Evolutionary conservation across 23 red algal species (phyloP).

Genomic region (Gracilaria domingensis): DNA sequence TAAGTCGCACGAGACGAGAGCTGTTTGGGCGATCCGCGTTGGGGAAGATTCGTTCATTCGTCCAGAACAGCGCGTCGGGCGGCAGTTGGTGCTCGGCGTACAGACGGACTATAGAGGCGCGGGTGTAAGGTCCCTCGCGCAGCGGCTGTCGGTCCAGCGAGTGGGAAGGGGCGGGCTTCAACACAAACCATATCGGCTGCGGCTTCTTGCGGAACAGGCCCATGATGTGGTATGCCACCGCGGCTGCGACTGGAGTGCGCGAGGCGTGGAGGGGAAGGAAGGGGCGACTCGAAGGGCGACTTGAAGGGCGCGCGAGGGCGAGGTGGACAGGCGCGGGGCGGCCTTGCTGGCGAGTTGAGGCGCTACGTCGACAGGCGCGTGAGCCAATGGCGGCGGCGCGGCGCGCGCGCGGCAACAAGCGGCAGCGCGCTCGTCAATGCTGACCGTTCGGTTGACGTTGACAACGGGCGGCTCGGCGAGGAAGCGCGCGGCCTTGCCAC

Average conservation of each 20-base stretch:
- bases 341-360: background rate
- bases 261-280: background rate
- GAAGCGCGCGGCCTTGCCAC: background rate
- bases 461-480: background rate
- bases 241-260: background rate
- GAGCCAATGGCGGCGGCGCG: background rate
- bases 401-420: background rate
- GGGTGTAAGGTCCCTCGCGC: constrained; percentile 37
- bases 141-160: background rate
- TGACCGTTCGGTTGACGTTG: background rate
- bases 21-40: constrained; percentile 29
- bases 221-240: background rate
- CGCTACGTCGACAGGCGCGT: too few relatives aligned
- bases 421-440: background rate
- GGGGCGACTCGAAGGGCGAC: too few relatives aligned
- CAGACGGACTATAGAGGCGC: constrained; percentile 25
- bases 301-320: too few relatives aligned
- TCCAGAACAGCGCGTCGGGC: constrained; percentile 21
- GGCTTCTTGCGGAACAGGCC: constrained; percentile 38
- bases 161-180: constrained; percentile 1
- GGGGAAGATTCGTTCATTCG: constrained; percentile 53
- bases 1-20: constrained; percentile 9
- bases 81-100: constrained; percentile 28
- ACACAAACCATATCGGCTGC: constrained; percentile 50
- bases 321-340: background rate